These are phyloP conservation scores for Sphaerosporella brunnea DNA, from an alignment of 495 filamentous ascomycete species.

Conservation along the genomic window DNA sequence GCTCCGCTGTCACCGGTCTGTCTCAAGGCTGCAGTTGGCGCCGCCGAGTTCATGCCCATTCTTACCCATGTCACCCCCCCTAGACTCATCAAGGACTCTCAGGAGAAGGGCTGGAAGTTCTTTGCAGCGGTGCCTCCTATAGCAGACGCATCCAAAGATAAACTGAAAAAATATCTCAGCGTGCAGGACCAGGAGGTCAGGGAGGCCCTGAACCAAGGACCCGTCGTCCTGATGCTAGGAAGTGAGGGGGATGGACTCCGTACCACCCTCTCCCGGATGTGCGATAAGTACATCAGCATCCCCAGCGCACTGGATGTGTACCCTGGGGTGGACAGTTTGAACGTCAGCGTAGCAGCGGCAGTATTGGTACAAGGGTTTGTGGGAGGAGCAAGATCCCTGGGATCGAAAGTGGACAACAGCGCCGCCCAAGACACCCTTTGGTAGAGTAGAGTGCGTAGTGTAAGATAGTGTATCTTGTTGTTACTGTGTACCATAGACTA, in stretches of 20 bases:
- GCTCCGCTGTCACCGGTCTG: slow-evolving; percentile 57
- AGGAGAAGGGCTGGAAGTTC: slow-evolving; percentile 59
- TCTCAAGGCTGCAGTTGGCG: slow-evolving; percentile 73
- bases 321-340: slow-evolving; percentile 15
- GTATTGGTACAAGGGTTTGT: slow-evolving; percentile 18
- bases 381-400: too few species aligned
- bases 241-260: slow-evolving; percentile 63
- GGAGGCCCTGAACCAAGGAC: slow-evolving; percentile 40
- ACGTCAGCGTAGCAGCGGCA: slow-evolving; percentile 20
- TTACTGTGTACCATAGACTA: too few species aligned
- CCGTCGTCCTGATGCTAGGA: slow-evolving; percentile 65
- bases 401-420: too few species aligned
- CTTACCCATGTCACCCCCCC: slow-evolving; percentile 46
- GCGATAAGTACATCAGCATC: slow-evolving; percentile 34
- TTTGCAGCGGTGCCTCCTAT: slow-evolving; percentile 55
- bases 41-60: slow-evolving; percentile 57
- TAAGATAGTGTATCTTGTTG: too few species aligned
- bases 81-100: slow-evolving; percentile 49
- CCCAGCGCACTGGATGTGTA: slow-evolving; percentile 12
- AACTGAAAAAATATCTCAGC: slow-evolving; percentile 25
- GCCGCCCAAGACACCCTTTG: too few species aligned
- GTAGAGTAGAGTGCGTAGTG: too few species aligned
- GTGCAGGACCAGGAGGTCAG: slow-evolving; percentile 17
- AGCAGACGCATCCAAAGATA: slow-evolving; percentile 17
- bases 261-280: slow-evolving; percentile 39